These are phyloP conservation scores for Rhizopus sp. DNA, from an alignment of 371 early-diverging fungal genomes.

Conservation along the genomic window DNA sequence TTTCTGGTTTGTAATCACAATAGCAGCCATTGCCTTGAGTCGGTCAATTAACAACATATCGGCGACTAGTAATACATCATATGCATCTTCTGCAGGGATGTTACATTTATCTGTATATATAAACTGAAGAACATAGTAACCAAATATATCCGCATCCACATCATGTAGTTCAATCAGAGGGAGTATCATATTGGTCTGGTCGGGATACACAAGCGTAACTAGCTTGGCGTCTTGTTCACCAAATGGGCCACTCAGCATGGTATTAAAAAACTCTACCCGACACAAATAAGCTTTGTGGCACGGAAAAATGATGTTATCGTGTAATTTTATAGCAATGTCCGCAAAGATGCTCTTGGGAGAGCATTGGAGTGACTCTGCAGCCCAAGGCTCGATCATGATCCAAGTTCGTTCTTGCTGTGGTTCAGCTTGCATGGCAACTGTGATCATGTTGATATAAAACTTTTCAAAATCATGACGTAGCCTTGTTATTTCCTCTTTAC, in stretches of 20 bases:
- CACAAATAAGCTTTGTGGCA: constrained; percentile 34
- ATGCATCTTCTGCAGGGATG: constrained; percentile 33
- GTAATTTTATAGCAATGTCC: constrained; percentile 34
- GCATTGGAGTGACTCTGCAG: neutral
- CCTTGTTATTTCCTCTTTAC: constrained; percentile 28
- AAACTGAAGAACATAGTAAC: constrained; percentile 31
- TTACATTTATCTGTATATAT: constrained; percentile 43
- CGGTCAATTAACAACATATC: constrained; percentile 36
- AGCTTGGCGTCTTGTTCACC: constrained; percentile 21
- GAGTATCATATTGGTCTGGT: constrained; percentile 5
- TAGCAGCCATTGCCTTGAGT: constrained; percentile 38
- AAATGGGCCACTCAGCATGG: constrained; percentile 35
- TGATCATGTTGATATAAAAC: constrained; percentile 25
- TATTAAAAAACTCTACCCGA: constrained; percentile 41
- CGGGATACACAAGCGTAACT: constrained; percentile 9
- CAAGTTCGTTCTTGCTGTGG: neutral
- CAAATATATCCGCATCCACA: constrained; percentile 26
- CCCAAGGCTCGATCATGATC: neutral
- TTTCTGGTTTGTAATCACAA: constrained; percentile 26
- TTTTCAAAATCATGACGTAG: constrained; percentile 34
- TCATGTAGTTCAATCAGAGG: constrained; percentile 31
- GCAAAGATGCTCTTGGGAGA: constrained; percentile 22
- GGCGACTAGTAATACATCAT: constrained; percentile 34
- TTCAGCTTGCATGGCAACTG: constrained; percentile 6
- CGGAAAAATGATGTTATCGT: constrained; percentile 31